Evolutionary conservation across 2,329 filamentous ascomycete species (phyloP), one percentile per base, ranked within the genome.

Genomic region (Raffaelea ambrosiae): DNA sequence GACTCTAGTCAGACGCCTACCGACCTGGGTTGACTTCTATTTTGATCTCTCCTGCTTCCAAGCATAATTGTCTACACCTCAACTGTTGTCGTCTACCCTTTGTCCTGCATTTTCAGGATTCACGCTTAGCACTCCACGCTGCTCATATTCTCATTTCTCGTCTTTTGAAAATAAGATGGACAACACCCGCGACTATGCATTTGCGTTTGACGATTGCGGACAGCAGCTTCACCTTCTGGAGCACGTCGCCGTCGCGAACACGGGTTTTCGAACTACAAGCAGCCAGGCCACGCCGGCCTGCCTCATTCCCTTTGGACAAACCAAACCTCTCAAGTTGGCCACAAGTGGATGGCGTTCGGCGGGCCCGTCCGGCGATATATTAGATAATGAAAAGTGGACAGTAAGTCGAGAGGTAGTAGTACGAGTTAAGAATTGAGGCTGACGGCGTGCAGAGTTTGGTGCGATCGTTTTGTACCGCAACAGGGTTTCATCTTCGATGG

Each of bases 301-400:
- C 23, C 20, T 55, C 2, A 26, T 53, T n/a, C 21, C 51, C 2
- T 44, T 35, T 3, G 51, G 51, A 3, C 3, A 19, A 0, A 14
- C 4, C 0, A 4, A 7, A 4, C 51, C 53, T 0, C 13, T 47
- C 0, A 50, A 48, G 35, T 5, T 54, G 3, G 48, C 40, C 2
- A 49, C 48, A 0, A 53, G 49, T 19, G 53, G 53, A 7, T 53
- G 53, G 53, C 44, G 47, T 3, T 29, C 19, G 5, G 29, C 46
- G 16, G 3, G 13, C 3, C 5, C 18, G 3, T 13, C 14, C 1
- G 18, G 21, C 3, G 14, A 43, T 11, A 41, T 33, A 1, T 39
- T 54, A 2, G 36, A 50, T 23, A 39, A 42, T 5, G 35, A 38
- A 5, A 22, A 4, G 5, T 54, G 51, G 53, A 54, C 53, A 9